Evolutionary conservation across 768 basidiomycete genomes (phyloP), one percentile per base, ranked within the genome.

Genomic region (Trametes elegans): DNA sequence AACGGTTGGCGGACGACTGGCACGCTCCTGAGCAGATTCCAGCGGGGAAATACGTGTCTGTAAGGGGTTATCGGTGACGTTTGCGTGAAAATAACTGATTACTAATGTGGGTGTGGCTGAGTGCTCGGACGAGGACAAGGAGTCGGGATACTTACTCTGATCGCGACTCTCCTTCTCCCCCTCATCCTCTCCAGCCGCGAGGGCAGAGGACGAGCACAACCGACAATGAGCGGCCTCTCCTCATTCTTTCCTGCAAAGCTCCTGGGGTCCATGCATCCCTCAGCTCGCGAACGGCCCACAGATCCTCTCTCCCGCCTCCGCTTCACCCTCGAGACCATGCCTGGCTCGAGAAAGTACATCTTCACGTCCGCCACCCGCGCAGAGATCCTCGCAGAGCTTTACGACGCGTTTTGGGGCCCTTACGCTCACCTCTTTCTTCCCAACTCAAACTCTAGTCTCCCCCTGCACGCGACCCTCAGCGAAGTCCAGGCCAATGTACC

Each of bases 371-470:
- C 84, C 13, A 86, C 87, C 7, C 83, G 91, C 43, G 83, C 87
- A 46, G 88, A 91, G 68, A 87, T 92, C 24, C 77, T 93, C n/a
- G 79, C 82, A 23, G 90, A 88, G 62, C 79, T 93, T 1, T 93
- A 92, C 65, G 80, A 82, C 55, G 81, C 89, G 3, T 88, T 93
- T 73, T 90, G 90, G 86, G 90, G 89, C 1, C 76, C 79, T 3
- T 84, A 90, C 60, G 76, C 82, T 3, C 79, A 86, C 55, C 74
- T 87, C 43, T 93, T 93, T 70, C 75, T 92, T 4, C 85, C 87
- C 0, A 77, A 78, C 46, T 81, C 82, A 5, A 82, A 82, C 59
- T 74, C 79, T 0, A 82, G 80, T 61, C 73, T 88, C 16, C 84
- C 88, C 2, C 68, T 82, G 58, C 80, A 86, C 58, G 72, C 78